Base-by-base conservation (phyloP, 1,284 basidiomycete species). In the Inonotus obliquus region DNA sequence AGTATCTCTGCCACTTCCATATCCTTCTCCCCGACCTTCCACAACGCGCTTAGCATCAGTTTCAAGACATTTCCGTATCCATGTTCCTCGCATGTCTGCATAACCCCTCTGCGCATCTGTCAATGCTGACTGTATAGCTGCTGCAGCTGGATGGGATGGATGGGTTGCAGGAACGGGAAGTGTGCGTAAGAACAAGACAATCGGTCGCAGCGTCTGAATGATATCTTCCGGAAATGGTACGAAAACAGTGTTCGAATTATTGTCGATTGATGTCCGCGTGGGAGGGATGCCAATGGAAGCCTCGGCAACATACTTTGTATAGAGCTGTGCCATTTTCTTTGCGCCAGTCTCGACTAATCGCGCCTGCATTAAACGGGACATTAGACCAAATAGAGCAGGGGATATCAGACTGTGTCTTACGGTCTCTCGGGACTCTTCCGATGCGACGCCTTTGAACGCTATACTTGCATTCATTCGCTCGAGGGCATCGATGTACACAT, bases 251-350 rank as follows among this genome's bases (percentile, higher is more conserved):
- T 45, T 41, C 25, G 62, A 9, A 21, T 60, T 35, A 13, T 25
- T 48, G 48, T 63, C 73, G 58, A 86, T 82, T 0, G 83, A 71
- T 14, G 83, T 83, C 29, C 85, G 84, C 14, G 76, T 72, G 0
- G 84, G 83, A 7, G 85, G 82, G 25, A 78, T 76, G 39, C 89
- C 87, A 1, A 87, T 87, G 0, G 89, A 91, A 17, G 84, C 87
- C 72, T 92, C 89, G 1, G 91, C 90, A 37, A 91, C 88, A 19
- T 89, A 77, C 66, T 89, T 91, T 17, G 90, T 92, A 68, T 87
- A 92, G 4, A 91, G 73, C 66, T 89, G 88, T 0, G 85, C 80
- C 17, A 92, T 78, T 69, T 91, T 91, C 76, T 90, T 91, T 1
- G 84, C 83, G 9, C 91, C 91, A 0, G 88, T 87, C 73, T 91